These are phyloP conservation scores for Fistulifera solaris DNA, from an alignment of 108 stramenopile species.

Conservation along the genomic window DNA sequence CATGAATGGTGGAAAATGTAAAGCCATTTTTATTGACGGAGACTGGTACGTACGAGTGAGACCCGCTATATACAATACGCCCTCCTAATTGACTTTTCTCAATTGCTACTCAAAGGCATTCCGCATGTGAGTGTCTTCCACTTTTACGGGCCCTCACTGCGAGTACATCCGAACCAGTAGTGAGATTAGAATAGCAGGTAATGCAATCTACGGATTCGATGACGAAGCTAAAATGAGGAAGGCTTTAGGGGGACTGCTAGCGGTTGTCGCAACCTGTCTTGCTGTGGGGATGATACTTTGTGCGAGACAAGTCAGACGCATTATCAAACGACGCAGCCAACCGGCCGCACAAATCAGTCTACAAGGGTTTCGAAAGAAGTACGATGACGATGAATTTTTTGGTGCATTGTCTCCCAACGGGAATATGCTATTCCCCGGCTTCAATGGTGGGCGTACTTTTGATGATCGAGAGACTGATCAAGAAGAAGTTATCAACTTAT, in stretches of 20 bases:
- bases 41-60: not conserved
- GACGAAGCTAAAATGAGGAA: no score
- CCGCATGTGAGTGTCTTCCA: constrained; percentile 23
- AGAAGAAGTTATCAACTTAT: not conserved
- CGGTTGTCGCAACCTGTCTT: no score
- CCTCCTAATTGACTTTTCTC: no score
- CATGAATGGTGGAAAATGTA: constrained; percentile 3
- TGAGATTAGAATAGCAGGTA: no score
- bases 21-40: not conserved
- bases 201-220: no score
- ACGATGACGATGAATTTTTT: not conserved
- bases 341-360: not conserved
- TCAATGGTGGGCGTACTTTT: not conserved
- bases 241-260: no score
- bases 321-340: not conserved
- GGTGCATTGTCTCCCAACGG: constrained; percentile 4
- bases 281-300: no score
- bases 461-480: not conserved
- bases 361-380: not conserved
- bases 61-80: no score
- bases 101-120: constrained; percentile 9
- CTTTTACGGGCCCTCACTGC: constrained; percentile 32
- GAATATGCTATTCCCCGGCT: constrained; percentile 1
- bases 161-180: constrained; percentile 21
- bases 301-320: not conserved